phyloP scores from a whole-genome alignment of 192 early-diverging fungal species.

The Podila epigama region DNA sequence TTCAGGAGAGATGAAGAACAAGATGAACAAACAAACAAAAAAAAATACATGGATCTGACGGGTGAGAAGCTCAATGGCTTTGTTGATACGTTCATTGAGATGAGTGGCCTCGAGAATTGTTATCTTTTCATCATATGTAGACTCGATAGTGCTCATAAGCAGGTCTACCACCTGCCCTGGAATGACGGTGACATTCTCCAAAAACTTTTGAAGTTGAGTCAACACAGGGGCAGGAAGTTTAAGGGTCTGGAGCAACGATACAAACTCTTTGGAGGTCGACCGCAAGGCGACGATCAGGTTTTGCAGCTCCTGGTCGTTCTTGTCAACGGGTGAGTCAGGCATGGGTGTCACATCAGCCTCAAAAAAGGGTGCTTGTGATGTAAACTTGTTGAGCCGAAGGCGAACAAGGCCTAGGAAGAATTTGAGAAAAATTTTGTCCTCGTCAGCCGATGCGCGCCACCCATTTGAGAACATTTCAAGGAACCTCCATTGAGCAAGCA shows the following conservation, averaged over 20 bases:
- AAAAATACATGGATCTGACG: constrained; percentile 69
- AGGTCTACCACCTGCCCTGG: constrained; percentile 71
- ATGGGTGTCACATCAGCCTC: constrained; percentile 60
- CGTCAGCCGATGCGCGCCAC: too few species aligned
- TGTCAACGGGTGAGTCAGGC: constrained; percentile 53
- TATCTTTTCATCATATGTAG: constrained; percentile 73
- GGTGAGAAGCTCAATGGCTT: constrained; percentile 66
- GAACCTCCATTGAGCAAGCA: too few species aligned
- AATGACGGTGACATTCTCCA: constrained; percentile 57
- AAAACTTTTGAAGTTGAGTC: constrained; percentile 69
- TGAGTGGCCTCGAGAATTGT: constrained; percentile 65
- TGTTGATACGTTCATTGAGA: constrained; percentile 62
- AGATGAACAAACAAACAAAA: not conserved
- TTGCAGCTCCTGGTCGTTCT: constrained; percentile 62
- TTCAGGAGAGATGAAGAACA: not conserved
- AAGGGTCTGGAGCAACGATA: constrained; percentile 63
- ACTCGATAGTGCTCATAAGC: constrained; percentile 75
- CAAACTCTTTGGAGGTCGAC: constrained; percentile 57
- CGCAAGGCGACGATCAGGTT: constrained; percentile 61
- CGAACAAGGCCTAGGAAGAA: constrained; percentile 59
- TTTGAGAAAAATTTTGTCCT: not conserved
- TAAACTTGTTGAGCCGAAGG: constrained; percentile 59
- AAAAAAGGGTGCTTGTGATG: constrained; percentile 55
- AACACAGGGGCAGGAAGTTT: constrained; percentile 71
- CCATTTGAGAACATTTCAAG: too few species aligned